phyloP scores from a whole-genome alignment of 2,329 filamentous ascomycete genomes.

The Teratosphaeria gauchensis region DNA sequence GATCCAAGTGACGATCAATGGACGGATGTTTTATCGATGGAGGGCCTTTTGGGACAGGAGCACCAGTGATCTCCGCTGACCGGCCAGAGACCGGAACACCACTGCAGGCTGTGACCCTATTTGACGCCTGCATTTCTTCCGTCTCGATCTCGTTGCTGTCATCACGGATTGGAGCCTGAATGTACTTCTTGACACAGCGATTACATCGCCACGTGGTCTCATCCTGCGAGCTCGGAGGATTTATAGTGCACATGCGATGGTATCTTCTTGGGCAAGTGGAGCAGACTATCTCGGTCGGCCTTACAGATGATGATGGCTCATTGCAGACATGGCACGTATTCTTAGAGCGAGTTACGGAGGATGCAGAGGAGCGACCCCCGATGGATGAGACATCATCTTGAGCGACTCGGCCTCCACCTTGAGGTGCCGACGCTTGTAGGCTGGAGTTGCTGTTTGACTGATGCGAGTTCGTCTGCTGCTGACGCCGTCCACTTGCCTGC shows the following conservation, averaged over 20 bases:
- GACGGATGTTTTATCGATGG: neutral
- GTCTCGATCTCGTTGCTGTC: neutral
- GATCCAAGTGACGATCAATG: neutral
- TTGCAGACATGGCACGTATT: constrained; percentile 25
- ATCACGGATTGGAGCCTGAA: neutral
- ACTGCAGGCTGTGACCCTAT: neutral
- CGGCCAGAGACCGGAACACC: neutral
- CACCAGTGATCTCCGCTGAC: neutral
- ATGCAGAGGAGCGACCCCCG: neutral
- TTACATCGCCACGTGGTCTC: constrained; percentile 17
- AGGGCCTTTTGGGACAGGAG: neutral
- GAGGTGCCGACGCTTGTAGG: neutral
- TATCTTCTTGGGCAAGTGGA: constrained; percentile 25
- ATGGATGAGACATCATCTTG: neutral
- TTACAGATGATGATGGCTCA: constrained; percentile 13
- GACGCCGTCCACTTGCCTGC: neutral
- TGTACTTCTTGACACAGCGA: constrained; percentile 14
- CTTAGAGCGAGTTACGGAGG: neutral
- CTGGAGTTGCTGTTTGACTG: neutral
- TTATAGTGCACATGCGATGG: constrained; percentile 27
- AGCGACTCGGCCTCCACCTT: neutral
- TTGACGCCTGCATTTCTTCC: neutral
- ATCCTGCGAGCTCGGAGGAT: neutral
- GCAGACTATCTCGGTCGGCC: constrained; percentile 25
- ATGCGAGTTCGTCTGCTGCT: neutral